These are phyloP conservation scores for Podila minutissima DNA, from an alignment of 192 early-diverging fungal genomes.

Conservation along the genomic window DNA sequence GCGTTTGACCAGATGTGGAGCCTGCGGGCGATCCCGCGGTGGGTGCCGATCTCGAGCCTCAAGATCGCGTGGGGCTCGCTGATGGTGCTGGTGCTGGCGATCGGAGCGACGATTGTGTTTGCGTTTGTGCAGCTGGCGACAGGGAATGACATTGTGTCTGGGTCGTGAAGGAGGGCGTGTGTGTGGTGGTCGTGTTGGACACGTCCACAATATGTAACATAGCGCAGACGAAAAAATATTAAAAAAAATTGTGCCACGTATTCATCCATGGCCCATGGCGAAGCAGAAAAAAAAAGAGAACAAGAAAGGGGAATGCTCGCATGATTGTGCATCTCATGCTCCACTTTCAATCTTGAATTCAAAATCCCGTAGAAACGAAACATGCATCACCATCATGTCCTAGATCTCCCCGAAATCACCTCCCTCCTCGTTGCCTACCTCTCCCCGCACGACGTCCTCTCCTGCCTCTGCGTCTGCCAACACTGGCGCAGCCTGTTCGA, in stretches of 20 bases:
- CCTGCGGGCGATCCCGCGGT: slow-evolving; percentile 22
- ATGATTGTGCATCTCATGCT: too few relatives aligned
- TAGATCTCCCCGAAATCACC: slow-evolving; percentile 3
- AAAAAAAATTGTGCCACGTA: too few relatives aligned
- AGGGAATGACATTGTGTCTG: slow-evolving; percentile 50
- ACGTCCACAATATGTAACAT: neutral
- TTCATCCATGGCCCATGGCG: too few relatives aligned
- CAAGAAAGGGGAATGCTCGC: too few relatives aligned
- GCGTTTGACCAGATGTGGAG: slow-evolving; percentile 17
- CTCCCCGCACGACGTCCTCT: neutral
- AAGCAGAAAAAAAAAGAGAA: too few relatives aligned
- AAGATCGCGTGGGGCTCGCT: slow-evolving; percentile 39
- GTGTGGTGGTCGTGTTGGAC: neutral
- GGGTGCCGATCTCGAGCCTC: slow-evolving; percentile 6
- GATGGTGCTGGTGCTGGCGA: slow-evolving; percentile 36
- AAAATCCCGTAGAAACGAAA: neutral
- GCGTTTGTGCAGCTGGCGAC: slow-evolving; percentile 60
- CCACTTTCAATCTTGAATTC: neutral
- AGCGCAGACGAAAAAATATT: neutral
- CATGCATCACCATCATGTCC: neutral
- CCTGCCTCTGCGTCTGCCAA: neutral
- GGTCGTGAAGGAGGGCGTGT: neutral
- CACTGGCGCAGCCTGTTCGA: neutral
- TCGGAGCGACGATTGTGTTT: slow-evolving; percentile 60
- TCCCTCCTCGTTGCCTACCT: neutral